These are phyloP conservation scores for Verticillium dahliae DNA, from an alignment of 2,329 filamentous ascomycete genomes.

Conservation along the genomic window DNA sequence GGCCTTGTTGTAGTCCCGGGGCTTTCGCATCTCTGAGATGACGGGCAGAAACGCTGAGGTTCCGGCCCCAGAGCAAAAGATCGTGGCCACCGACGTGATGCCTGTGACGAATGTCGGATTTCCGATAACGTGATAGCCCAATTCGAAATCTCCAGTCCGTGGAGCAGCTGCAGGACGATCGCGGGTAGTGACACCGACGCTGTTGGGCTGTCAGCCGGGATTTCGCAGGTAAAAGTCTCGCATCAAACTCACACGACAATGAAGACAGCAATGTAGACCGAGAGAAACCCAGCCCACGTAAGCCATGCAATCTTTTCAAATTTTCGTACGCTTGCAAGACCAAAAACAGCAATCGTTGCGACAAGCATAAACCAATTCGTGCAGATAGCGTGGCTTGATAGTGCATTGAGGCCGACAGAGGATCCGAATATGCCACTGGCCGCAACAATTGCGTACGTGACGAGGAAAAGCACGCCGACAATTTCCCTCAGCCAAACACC, in stretches of 20 bases:
- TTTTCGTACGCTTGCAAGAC: constrained; percentile 47
- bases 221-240: neutral
- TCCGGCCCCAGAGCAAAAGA: constrained; percentile 53
- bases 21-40: constrained; percentile 58
- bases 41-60: constrained; percentile 58
- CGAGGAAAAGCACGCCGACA: constrained; percentile 47
- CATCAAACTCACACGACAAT: constrained; percentile 38
- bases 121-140: constrained; percentile 51
- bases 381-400: constrained; percentile 51
- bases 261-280: constrained; percentile 51
- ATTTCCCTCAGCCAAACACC: constrained; percentile 45
- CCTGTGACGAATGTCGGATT: constrained; percentile 51
- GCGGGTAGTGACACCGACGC: constrained; percentile 48
- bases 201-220: constrained; percentile 5
- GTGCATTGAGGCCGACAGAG: constrained; percentile 52
- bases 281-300: constrained; percentile 53
- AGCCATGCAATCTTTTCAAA: constrained; percentile 56
- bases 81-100: constrained; percentile 50
- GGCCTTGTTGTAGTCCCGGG: constrained; percentile 53
- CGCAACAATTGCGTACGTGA: constrained; percentile 50
- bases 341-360: constrained; percentile 40
- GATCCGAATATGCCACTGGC: constrained; percentile 54
- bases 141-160: constrained; percentile 49
- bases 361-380: constrained; percentile 52
- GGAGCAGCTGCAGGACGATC: constrained; percentile 56